These are phyloP conservation scores for Actinomortierella wolfii DNA, from an alignment of 371 early-diverging fungal species.

Conservation along the genomic window DNA sequence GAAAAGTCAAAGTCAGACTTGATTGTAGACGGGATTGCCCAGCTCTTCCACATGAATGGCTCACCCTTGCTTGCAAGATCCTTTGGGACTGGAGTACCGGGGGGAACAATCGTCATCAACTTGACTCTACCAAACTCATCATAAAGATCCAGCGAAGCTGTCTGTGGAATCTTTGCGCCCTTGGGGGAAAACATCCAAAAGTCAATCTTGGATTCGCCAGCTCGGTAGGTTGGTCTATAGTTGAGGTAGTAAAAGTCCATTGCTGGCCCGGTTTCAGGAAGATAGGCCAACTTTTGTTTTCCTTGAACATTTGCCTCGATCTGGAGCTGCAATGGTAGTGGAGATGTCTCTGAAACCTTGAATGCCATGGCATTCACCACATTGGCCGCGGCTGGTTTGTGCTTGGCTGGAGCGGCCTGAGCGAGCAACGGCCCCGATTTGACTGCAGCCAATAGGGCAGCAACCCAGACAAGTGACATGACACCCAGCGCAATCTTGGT, in stretches of 20 bases:
- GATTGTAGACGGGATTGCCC: conserved; percentile 20
- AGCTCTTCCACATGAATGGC: conserved; percentile 35
- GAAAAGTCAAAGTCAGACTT: conserved; percentile 30
- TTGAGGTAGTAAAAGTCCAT: conserved; percentile 40
- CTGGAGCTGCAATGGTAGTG: conserved; percentile 25
- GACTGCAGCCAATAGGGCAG: background rate
- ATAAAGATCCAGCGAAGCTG: conserved; percentile 20
- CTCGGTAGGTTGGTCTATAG: conserved; percentile 26
- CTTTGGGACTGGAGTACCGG: conserved; percentile 20
- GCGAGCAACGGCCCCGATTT: background rate
- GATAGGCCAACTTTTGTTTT: conserved; percentile 19
- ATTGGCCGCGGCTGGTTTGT: background rate
- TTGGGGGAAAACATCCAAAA: conserved; percentile 42
- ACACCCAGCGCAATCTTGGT: background rate
- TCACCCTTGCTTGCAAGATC: conserved; percentile 10
- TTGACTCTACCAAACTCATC: conserved; percentile 29
- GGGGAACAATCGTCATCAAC: conserved; percentile 15
- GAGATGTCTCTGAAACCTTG: conserved; percentile 10
- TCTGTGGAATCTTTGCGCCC: conserved; percentile 14
- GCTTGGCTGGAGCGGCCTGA: conserved; percentile 1
- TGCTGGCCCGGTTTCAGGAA: conserved; percentile 13
- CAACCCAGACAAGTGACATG: no score
- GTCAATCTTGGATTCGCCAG: conserved; percentile 26
- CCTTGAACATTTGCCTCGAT: conserved; percentile 24
- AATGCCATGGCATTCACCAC: conserved; percentile 17